phyloP scores from a whole-genome alignment of 169 alveolate genomes.

The Theileria orientalis region DNA sequence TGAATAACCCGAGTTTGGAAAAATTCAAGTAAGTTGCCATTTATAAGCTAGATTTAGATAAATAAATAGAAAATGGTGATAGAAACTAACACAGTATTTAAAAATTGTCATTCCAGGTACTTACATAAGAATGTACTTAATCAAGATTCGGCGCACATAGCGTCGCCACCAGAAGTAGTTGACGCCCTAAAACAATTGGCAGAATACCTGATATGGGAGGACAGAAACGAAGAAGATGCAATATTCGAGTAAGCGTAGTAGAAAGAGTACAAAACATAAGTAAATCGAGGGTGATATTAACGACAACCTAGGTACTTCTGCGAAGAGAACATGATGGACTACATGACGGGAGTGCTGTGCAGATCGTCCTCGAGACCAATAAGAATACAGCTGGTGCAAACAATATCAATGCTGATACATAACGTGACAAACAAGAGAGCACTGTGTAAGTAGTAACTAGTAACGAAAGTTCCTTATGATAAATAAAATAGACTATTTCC shows the following conservation, averaged over 20 bases:
- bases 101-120: no score
- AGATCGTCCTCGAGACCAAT: slow-evolving; percentile 30
- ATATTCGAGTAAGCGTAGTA: slow-evolving; percentile 44
- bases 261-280: slow-evolving; percentile 31
- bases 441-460: slow-evolving; percentile 26
- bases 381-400: slow-evolving; percentile 60
- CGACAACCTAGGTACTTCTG: slow-evolving; percentile 56
- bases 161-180: slow-evolving; percentile 40
- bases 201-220: slow-evolving; percentile 65
- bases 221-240: slow-evolving; percentile 24
- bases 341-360: slow-evolving; percentile 51
- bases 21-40: slow-evolving; percentile 7
- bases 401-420: slow-evolving; percentile 60
- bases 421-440: slow-evolving; percentile 31
- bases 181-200: slow-evolving; percentile 62
- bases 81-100: no score
- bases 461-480: no score
- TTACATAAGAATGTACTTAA: slow-evolving; percentile 42
- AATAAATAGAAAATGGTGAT: no score
- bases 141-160: slow-evolving; percentile 16
- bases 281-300: not conserved
- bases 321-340: slow-evolving; percentile 57
- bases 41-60: no score
- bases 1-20: not conserved
- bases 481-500: slow-evolving; percentile 31